Percentiles rank a stretch among this genome's conserved stretches.
phyloP scores from a whole-genome alignment of 805 yeast species.

The Kodamaea restingae region DNA sequence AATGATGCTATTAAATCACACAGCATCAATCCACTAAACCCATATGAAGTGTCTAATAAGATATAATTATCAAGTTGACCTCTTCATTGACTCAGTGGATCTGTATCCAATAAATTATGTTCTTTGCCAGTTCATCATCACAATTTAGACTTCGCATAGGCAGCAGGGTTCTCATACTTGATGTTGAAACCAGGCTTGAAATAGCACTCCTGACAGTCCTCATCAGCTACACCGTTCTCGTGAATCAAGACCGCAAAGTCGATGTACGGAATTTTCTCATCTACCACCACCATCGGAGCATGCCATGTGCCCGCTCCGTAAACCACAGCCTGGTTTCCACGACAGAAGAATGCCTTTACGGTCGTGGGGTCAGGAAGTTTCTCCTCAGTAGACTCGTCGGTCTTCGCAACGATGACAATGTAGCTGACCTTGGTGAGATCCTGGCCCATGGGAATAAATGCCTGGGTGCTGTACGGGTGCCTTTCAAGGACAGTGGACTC shows the following conservation, averaged over 20 bases:
- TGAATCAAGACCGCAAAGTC: conserved; percentile 89
- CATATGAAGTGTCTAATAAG: no score
- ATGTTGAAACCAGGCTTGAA: conserved; percentile 56
- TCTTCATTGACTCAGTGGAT: no score
- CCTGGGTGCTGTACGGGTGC: conserved; percentile 86
- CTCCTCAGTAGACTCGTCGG: conserved; percentile 33
- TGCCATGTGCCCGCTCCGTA: conserved; percentile 90
- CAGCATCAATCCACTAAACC: no score
- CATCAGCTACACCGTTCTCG: conserved; percentile 74
- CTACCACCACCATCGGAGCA: conserved; percentile 90
- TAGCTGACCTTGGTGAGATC: conserved; percentile 47
- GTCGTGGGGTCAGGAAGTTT: conserved; percentile 59
- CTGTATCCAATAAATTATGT: no score
- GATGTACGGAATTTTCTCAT: conserved; percentile 43
- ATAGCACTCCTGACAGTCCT: conserved; percentile 78
- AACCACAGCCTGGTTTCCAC: conserved; percentile 85
- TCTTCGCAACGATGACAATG: conserved; percentile 75
- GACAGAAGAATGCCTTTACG: conserved; percentile 66
- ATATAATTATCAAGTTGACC: no score
- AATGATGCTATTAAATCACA: no score
- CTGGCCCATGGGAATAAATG: conserved; percentile 88
- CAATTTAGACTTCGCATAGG: neutral
- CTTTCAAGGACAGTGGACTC: conserved; percentile 72
- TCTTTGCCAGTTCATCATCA: no score
- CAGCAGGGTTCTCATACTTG: conserved; percentile 16